Evolutionary conservation across 495 filamentous ascomycete genomes (phyloP), one percentile per base, ranked within the genome.

Genomic region (Podospora anserina): DNA sequence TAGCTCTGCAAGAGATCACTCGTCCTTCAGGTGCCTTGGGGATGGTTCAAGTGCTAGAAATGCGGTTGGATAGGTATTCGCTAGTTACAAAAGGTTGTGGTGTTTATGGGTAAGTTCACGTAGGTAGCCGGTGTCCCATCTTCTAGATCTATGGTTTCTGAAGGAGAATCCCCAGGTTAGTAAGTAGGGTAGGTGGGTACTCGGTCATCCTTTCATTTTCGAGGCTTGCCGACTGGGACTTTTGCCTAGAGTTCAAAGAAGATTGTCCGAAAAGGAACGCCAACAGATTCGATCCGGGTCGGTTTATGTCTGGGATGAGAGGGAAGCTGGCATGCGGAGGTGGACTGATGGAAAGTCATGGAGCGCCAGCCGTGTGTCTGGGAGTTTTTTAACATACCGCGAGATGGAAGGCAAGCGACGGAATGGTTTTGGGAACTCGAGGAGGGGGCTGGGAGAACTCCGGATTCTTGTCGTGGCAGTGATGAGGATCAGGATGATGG

Each of bases 331-430:
- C 65, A 99, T 99, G 95, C 87, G 95, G 67, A 85, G 96, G 79
- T 99, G 95, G 95, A 99, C 95, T 0, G 95, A 99, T 72, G 95
- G 95, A 23, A 99, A 99, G 78, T 98, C 95, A 57, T 99, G 95
- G 95, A 98, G 96, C 74, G 95, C 95, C 27, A 97, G 94, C 77
- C 88, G 95, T 65, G 96, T 99, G 2, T 97, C 96, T 0, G 95
- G 95, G 19, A 98, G 96, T 81, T 99, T 99, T 75, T 81, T 99
- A 63, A 99, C 95, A 2, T 99, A 99, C 75, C 84, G 95, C 44
- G 95, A 99, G 78, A 99, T 99, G 95, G 95, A 99, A 77, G 95
- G 95, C 77, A 98, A 98, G 81, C 87, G 95, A 56, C 81, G 80
- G 9, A 78, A 74, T 18, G 79, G 74, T 13, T 82, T 81, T 62